Conservation (phyloP, 225 moss, liverwort and hornwort species). For the Sphagnum tenellum region DNA sequence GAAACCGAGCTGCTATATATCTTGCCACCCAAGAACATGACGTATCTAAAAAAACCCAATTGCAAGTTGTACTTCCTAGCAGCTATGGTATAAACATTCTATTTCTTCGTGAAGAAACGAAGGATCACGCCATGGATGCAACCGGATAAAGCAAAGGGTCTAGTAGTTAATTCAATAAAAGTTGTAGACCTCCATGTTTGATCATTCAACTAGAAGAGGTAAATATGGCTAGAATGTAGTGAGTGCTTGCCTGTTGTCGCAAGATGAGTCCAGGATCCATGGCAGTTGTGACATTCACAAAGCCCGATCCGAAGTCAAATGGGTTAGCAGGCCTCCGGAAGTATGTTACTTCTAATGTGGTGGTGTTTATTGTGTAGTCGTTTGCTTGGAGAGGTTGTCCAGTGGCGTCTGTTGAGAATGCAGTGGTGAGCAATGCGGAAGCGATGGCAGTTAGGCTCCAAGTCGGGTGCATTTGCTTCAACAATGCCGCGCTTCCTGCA, state of each 20-base stretch:
- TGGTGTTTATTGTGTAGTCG: not conserved
- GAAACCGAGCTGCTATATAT: no score
- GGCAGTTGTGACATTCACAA: slow-evolving; percentile 37
- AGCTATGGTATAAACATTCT: no score
- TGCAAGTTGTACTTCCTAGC: no score
- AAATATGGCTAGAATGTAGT: no score
- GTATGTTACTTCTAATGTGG: slow-evolving; percentile 7
- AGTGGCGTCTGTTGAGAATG: slow-evolving; percentile 22
- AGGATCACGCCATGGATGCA: no score
- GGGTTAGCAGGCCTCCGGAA: slow-evolving; percentile 24
- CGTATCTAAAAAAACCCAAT: no score
- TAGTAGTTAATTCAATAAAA: no score
- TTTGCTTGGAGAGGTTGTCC: slow-evolving; percentile 8
- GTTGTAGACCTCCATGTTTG: no score
- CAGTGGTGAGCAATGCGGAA: slow-evolving; percentile 41
- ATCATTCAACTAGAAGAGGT: no score
- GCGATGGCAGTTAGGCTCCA: slow-evolving; percentile 58
- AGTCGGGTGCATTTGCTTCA: slow-evolving; percentile 43
- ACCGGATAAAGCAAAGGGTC: no score
- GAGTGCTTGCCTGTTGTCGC: slow-evolving; percentile 51
- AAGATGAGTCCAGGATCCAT: slow-evolving; percentile 53
- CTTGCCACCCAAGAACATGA: no score
- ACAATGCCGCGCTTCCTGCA: slow-evolving; percentile 66
- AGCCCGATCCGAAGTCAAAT: slow-evolving; percentile 51
- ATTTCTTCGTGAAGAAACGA: no score